Percentiles rank a stretch among this genome's conserved stretches.
Conservation (phyloP, 441 rosid species). For the Manihot esculenta region DNA sequence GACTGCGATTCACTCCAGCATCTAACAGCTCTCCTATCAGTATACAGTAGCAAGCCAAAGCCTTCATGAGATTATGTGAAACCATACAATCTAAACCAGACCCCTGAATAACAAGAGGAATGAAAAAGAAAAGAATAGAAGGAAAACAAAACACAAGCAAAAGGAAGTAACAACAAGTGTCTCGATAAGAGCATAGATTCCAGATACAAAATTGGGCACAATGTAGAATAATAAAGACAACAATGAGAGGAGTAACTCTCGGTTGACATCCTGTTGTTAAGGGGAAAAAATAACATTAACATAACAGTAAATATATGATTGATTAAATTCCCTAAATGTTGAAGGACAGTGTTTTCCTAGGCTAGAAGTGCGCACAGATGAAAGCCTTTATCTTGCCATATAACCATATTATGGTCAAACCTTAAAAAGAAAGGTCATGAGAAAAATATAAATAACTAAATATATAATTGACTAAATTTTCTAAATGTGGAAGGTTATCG, state of each 20-base stretch:
- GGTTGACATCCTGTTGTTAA: neutral
- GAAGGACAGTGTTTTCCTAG: conserved; percentile 1
- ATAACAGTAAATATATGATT: neutral
- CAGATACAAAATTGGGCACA: neutral
- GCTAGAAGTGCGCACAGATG: neutral
- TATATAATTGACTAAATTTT: no score
- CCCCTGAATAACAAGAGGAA: neutral
- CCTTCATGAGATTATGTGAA: conserved; percentile 11
- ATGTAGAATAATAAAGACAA: neutral
- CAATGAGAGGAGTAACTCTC: neutral
- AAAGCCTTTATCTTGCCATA: neutral
- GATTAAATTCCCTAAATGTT: neutral
- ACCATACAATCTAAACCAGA: neutral
- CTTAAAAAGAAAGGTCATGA: no score
- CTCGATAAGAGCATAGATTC: neutral
- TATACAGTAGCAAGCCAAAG: conserved; percentile 27
- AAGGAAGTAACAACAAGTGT: neutral
- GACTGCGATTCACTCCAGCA: conserved; percentile 92
- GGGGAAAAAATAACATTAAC: neutral
- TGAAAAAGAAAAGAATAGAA: neutral
- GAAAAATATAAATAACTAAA: no score
- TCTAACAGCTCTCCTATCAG: conserved; percentile 81
- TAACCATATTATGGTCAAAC: neutral
- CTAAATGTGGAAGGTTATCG: no score
- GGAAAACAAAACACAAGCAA: neutral